phyloP scores from a whole-genome alignment of 345 rosid genomes.

The Orychophragmus violaceus region DNA sequence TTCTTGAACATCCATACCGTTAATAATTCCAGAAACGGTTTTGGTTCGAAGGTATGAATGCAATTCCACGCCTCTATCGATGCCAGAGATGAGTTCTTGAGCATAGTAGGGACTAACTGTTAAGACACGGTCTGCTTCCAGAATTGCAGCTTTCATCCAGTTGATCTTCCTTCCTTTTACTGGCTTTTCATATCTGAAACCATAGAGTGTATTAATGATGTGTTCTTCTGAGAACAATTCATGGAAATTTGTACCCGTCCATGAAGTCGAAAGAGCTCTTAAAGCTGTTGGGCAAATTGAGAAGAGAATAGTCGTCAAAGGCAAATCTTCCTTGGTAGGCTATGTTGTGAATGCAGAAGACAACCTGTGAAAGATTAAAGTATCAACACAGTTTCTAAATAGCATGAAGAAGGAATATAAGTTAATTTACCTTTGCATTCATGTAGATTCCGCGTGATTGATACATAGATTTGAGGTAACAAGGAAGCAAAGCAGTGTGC shows the following conservation, averaged over 20 bases:
- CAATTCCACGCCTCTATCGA: slow-evolving; percentile 76
- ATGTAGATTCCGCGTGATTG: slow-evolving; percentile 60
- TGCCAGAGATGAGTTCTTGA: slow-evolving; percentile 70
- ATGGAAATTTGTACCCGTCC: slow-evolving; percentile 49
- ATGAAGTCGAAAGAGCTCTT: slow-evolving; percentile 81
- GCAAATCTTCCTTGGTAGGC: slow-evolving; percentile 88
- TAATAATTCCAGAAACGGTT: slow-evolving; percentile 62
- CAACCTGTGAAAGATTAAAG: too few species aligned
- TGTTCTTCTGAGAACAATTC: background rate
- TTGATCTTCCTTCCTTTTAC: slow-evolving; percentile 86
- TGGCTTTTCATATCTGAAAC: slow-evolving; percentile 53
- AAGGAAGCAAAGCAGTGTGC: slow-evolving; percentile 93
- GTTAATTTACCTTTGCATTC: slow-evolving; percentile 60
- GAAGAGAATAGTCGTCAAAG: slow-evolving; percentile 57
- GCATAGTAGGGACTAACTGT: slow-evolving; percentile 93
- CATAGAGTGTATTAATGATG: background rate
- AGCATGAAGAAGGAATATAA: background rate
- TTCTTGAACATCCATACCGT: slow-evolving; percentile 97
- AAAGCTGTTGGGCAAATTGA: slow-evolving; percentile 64
- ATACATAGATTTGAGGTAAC: slow-evolving; percentile 70
- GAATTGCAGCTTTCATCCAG: slow-evolving; percentile 93
- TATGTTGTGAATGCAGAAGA: slow-evolving; percentile 93
- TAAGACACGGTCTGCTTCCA: slow-evolving; percentile 64
- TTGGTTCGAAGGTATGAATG: slow-evolving; percentile 50
- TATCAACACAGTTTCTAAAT: too few species aligned